Percentiles rank a stretch among this genome's conserved stretches.
These are phyloP conservation scores for Colletotrichum shisoi DNA, from an alignment of 2,329 filamentous ascomycete species.

Conservation along the genomic window DNA sequence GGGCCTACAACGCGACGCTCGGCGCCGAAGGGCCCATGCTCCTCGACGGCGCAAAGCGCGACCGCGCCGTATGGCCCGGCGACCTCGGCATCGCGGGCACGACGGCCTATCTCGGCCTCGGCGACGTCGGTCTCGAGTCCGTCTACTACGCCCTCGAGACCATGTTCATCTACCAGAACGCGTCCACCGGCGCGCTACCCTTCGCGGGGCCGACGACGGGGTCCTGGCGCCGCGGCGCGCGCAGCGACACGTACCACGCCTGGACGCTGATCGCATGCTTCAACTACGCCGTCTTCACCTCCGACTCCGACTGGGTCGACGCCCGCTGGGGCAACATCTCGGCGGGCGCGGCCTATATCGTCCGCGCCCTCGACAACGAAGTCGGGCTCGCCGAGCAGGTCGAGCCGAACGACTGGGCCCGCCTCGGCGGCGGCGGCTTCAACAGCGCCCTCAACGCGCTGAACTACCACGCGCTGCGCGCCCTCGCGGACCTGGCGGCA, in stretches of 20 bases:
- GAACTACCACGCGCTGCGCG: conserved; percentile 45
- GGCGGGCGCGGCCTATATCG: conserved; percentile 44
- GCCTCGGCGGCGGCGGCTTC: conserved; percentile 45
- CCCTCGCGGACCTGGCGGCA: conserved; percentile 41
- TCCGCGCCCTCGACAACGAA: conserved; percentile 34
- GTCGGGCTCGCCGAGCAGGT: conserved; percentile 39
- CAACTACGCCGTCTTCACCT: conserved; percentile 59
- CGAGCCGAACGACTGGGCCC: conserved; percentile 45
- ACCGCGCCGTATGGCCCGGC: conserved; percentile 65
- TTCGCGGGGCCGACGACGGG: conserved; percentile 42
- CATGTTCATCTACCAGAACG: conserved; percentile 52
- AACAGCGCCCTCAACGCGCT: conserved; percentile 48
- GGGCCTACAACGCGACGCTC: conserved; percentile 48
- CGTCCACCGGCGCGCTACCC: conserved; percentile 40
- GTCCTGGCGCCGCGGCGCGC: conserved; percentile 38
- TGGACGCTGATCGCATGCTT: conserved; percentile 62
- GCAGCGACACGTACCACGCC: conserved; percentile 47
- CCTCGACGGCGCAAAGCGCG: conserved; percentile 63
- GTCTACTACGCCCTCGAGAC: conserved; percentile 56
- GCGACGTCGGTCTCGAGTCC: conserved; percentile 55
- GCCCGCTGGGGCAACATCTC: conserved; percentile 55
- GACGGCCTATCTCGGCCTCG: conserved; percentile 58
- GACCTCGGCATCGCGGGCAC: conserved; percentile 65
- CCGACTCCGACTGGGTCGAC: conserved; percentile 53
- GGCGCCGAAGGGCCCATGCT: conserved; percentile 47